Conservation (phyloP, 2,329 filamentous ascomycete genomes). For the Mycogone perniciosa region DNA sequence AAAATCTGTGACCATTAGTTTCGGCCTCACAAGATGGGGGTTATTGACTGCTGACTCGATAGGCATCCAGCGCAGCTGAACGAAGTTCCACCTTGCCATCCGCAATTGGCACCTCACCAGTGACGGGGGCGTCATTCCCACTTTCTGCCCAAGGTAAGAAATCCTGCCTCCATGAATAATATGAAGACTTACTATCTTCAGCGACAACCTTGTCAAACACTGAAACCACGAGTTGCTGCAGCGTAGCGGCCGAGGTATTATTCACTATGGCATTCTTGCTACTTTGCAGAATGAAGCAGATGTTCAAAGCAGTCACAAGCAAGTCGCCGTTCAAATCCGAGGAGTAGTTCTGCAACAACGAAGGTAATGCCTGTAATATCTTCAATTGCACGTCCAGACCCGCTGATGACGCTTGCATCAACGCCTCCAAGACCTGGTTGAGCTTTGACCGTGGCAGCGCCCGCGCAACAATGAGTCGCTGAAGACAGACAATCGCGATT, state of each 20-base stretch:
- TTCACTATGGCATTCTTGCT: constrained; percentile 92
- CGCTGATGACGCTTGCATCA: constrained; percentile 77
- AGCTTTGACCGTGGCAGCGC: constrained; percentile 74
- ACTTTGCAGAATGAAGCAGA: constrained; percentile 84
- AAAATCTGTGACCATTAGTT: constrained; percentile 54
- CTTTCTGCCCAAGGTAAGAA: constrained; percentile 30
- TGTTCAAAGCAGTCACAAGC: constrained; percentile 75
- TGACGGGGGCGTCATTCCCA: constrained; percentile 46
- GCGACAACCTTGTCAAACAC: constrained; percentile 85
- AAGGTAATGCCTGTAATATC: constrained; percentile 85
- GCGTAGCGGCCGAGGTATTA: constrained; percentile 90
- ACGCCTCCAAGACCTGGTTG: constrained; percentile 78
- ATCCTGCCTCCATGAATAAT: neutral
- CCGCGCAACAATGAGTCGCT: constrained; percentile 76
- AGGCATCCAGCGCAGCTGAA: constrained; percentile 77
- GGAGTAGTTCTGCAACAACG: constrained; percentile 84
- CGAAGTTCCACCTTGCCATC: constrained; percentile 61
- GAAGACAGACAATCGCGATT: constrained; percentile 81
- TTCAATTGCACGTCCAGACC: constrained; percentile 89
- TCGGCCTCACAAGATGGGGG: too few species aligned
- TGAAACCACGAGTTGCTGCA: constrained; percentile 87
- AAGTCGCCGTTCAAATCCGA: constrained; percentile 73
- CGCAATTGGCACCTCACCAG: constrained; percentile 61
- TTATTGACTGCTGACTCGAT: constrained; percentile 46
- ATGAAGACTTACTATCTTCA: constrained; percentile 62